phyloP scores from a whole-genome alignment of 73 alveolate genomes.

The Stentor coeruleus region DNA sequence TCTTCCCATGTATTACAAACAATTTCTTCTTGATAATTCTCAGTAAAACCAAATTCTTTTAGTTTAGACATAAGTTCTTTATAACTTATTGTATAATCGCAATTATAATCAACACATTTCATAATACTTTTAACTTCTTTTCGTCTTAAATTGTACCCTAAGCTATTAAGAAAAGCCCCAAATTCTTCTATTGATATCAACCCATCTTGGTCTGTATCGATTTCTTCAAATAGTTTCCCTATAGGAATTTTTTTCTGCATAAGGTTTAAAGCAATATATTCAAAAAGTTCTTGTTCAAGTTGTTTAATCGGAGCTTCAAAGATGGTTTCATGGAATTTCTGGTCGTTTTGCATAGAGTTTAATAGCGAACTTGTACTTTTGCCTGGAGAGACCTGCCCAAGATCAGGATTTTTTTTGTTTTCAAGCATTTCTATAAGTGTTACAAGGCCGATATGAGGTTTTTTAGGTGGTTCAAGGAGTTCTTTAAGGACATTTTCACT shows the following conservation, averaged over 20 bases:
- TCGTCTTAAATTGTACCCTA: not conserved
- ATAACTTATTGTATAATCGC: not conserved
- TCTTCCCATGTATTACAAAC: not conserved
- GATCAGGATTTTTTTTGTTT: not conserved
- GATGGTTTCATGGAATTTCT: not conserved
- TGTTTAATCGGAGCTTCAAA: not conserved
- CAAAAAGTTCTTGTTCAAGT: conserved; percentile 19
- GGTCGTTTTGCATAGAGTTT: not conserved
- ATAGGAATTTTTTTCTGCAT: not conserved
- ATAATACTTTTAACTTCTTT: not conserved
- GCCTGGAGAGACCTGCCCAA: not conserved
- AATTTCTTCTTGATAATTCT: not conserved
- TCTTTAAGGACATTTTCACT: not conserved
- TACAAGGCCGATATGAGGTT: not conserved
- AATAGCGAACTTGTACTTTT: not conserved
- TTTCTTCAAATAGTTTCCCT: not conserved
- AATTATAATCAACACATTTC: not conserved
- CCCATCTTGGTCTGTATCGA: conserved; percentile 11
- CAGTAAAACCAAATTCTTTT: not conserved
- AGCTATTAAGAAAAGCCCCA: not conserved
- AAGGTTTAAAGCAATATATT: not conserved
- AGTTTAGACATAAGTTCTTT: not conserved
- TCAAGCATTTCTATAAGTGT: not conserved
- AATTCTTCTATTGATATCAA: not conserved
- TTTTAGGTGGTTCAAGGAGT: not conserved